Evolutionary conservation across 2,329 filamentous ascomycete species (phyloP).

Genomic region (Ophiostoma himal-ulmi): DNA sequence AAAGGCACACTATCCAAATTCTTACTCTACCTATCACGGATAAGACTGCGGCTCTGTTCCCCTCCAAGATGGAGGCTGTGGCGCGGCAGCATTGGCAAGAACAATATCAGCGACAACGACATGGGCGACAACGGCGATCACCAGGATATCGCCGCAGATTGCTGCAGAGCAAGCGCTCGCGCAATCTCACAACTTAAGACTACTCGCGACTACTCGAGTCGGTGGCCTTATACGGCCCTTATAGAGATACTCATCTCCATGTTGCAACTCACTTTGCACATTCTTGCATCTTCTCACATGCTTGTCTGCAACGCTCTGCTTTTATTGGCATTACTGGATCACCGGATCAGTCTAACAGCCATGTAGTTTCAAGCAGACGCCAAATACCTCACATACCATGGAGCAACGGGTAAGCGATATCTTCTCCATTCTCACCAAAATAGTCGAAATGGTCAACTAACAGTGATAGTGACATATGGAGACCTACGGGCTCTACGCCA

Average conservation of each 20-base stretch:
- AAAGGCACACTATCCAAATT: too few relatives aligned
- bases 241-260: neutral
- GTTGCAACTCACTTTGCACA: neutral
- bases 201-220: neutral
- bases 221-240: too few relatives aligned
- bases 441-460: neutral
- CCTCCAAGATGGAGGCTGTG: too few relatives aligned
- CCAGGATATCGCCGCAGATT: neutral
- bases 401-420: slow-evolving; percentile 12
- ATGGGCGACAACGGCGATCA: neutral
- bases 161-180: neutral
- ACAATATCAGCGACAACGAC: neutral
- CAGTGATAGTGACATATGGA: slow-evolving; percentile 66
- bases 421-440: neutral
- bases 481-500: slow-evolving; percentile 82
- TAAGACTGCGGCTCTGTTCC: too few relatives aligned
- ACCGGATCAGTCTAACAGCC: neutral
- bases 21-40: too few relatives aligned
- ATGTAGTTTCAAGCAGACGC: slow-evolving; percentile 12
- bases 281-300: too few relatives aligned
- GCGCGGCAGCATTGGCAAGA: neutral
- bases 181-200: neutral
- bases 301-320: neutral
- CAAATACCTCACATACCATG: slow-evolving; percentile 20
- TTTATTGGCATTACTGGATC: neutral